A percentile compares a stretch with the other conserved stretches of the same genome.
phyloP scores from a whole-genome alignment of 2,329 filamentous ascomycete genomes.

The Stemphylium vesicarium region DNA sequence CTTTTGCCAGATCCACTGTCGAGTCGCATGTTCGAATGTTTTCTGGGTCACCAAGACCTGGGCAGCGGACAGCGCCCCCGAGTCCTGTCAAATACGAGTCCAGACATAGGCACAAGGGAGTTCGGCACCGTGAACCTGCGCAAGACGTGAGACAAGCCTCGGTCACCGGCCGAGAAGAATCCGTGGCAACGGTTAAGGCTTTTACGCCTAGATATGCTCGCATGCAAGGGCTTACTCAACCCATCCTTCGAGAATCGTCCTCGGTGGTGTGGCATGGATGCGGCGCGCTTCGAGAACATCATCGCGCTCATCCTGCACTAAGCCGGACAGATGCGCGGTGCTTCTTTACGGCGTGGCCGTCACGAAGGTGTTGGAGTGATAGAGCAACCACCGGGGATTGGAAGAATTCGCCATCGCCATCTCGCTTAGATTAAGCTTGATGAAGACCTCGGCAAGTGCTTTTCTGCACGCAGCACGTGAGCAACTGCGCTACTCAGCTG shows the following conservation, averaged over 20 bases:
- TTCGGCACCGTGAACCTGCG: background rate
- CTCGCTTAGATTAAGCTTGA: slow-evolving; percentile 13
- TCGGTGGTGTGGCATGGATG: background rate
- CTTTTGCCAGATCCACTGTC: background rate
- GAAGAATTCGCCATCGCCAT: slow-evolving; percentile 2
- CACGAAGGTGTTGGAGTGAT: slow-evolving; percentile 5
- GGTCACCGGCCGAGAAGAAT: background rate
- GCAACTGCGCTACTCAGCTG: background rate
- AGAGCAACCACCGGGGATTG: slow-evolving; percentile 11
- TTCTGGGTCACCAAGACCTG: slow-evolving; percentile 3
- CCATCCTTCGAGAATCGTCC: slow-evolving; percentile 1
- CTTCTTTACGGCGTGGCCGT: background rate
- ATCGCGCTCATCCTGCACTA: slow-evolving; percentile 1
- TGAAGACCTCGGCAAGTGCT: slow-evolving; percentile 1
- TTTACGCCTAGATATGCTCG: slow-evolving; percentile 1
- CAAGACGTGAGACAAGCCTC: slow-evolving; percentile 5
- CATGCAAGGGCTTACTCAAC: slow-evolving; percentile 1
- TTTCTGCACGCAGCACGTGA: slow-evolving; percentile 7
- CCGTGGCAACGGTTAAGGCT: slow-evolving; percentile 13
- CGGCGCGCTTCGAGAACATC: background rate
- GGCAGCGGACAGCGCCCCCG: background rate
- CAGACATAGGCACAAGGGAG: background rate
- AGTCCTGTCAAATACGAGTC: too few species aligned
- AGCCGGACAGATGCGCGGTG: slow-evolving; percentile 1
- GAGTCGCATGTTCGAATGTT: slow-evolving; percentile 2